Evolutionary conservation across 2,329 filamentous ascomycete species (phyloP), one percentile per base, ranked within the genome.

Genomic region (Paracorniculantispora psalliotae): DNA sequence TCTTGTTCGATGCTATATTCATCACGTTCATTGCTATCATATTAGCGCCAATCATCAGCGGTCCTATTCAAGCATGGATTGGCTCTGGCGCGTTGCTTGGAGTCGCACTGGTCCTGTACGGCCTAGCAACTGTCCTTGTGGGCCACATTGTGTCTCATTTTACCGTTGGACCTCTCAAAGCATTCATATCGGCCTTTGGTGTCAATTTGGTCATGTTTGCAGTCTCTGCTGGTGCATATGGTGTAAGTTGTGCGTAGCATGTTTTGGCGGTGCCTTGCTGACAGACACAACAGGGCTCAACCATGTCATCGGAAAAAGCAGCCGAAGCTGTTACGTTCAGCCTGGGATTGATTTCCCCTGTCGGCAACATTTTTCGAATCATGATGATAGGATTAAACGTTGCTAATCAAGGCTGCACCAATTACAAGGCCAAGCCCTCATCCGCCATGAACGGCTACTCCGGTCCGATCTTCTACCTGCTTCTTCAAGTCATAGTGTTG

Each of bases 391-490:
- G 85, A 0, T 78, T 96, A 60, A 96, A 96, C 68, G 77, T 90
- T 2, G 93, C 93, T 70, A 89, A 88, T 1, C 79, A 89, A 0
- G 80, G 89, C 4, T 96, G 92, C 71, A 79, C 80, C 30, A 83
- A 81, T 33, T 76, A 82, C 10, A 89, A 23, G 81, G 84, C 3
- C 75, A 79, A 1, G 86, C 90, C 64, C 86, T 90, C 0, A 87
- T 84, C 10, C 3, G 83, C 94, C 21, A 81, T 81, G 0, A 80
- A 87, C n/a, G 62, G 47, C n/a, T 96, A 91, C 65, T 91, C 91
- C 28, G 90, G 89, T 0, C 90, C 90, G 0, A 91, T 96, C 28
- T 73, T 92, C 0, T 96, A 93, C 69, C 81, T 96, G 0, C 79
- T 89, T 51, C 48, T 91, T 0, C 91, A 96, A 68, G 81, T 84